Evolutionary conservation across 805 yeast genomes (phyloP).

Genomic region (Candida lessepsii): DNA sequence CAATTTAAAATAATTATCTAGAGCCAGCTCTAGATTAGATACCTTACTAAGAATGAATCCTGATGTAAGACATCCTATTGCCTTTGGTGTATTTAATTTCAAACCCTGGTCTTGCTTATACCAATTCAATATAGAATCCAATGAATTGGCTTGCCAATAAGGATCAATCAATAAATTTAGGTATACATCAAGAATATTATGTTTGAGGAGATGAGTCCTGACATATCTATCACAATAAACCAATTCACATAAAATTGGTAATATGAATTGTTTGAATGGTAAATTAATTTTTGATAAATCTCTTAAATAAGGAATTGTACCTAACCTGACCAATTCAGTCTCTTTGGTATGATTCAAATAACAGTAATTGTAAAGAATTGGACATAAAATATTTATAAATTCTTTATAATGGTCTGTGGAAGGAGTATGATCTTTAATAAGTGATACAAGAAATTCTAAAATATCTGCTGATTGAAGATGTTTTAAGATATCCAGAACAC

Average conservation of each 20-base stretch:
- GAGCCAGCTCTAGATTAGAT: conserved; percentile 43
- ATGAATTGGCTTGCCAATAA: conserved; percentile 57
- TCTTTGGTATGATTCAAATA: conserved; percentile 46
- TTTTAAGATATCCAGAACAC: conserved; percentile 32
- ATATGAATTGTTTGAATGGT: conserved; percentile 49
- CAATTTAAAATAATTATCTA: conserved; percentile 41
- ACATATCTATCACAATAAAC: conserved; percentile 45
- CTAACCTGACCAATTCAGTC: conserved; percentile 44
- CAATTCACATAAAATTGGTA: conserved; percentile 54
- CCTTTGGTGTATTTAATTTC: conserved; percentile 25
- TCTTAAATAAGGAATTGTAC: conserved; percentile 46
- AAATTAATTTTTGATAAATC: conserved; percentile 38
- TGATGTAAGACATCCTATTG: conserved; percentile 29
- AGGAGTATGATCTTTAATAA: conserved; percentile 29
- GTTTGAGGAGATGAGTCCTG: conserved; percentile 32
- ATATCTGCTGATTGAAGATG: conserved; percentile 39
- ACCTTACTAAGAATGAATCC: conserved; percentile 42
- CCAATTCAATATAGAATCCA: conserved; percentile 49
- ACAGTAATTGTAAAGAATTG: conserved; percentile 51
- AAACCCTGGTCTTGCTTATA: conserved; percentile 26
- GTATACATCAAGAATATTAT: conserved; percentile 40
- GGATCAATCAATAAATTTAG: conserved; percentile 45
- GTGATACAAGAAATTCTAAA: conserved; percentile 41
- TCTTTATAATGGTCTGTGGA: conserved; percentile 32
- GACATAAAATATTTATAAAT: conserved; percentile 45